A percentile compares a stretch with the other conserved stretches of the same genome.
These are phyloP conservation scores for Solanum piurae DNA, from an alignment of 257 asterid species.

Conservation along the genomic window DNA sequence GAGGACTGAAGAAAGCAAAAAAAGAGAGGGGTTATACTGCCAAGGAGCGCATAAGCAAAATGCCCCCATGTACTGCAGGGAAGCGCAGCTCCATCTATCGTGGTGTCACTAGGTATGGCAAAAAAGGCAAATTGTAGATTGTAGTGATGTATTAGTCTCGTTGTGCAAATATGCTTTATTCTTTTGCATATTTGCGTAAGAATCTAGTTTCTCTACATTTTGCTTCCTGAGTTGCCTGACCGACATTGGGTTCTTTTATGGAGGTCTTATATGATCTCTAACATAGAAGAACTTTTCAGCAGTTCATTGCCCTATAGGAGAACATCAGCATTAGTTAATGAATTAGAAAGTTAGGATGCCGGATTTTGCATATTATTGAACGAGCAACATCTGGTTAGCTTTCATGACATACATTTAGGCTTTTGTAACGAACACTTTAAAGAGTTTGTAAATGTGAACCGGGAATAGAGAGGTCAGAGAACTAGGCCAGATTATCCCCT, in stretches of 20 bases:
- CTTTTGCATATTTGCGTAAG: not conserved
- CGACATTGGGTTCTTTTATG: not conserved
- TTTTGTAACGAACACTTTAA: not conserved
- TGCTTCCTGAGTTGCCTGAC: not conserved
- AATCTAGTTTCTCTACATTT: not conserved
- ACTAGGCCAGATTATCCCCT: not conserved
- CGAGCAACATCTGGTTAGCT: not conserved
- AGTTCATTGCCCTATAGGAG: not conserved
- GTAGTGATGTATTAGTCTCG: not conserved
- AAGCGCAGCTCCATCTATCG: conserved; percentile 96
- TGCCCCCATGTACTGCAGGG: conserved; percentile 98
- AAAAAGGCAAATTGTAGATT: not conserved
- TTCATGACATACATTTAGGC: not conserved
- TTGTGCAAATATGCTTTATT: not conserved
- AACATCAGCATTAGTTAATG: not conserved
- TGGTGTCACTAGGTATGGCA: conserved; percentile 83
- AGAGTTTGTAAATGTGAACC: not conserved
- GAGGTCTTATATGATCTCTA: not conserved
- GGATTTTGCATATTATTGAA: not conserved
- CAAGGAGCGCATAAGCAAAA: conserved; percentile 94
- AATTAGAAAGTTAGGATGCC: not conserved
- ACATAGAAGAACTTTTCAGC: not conserved
- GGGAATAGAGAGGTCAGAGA: not conserved
- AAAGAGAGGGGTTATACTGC: conserved; percentile 93
- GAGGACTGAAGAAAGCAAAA: conserved; percentile 91